Evolutionary conservation across 2,329 filamentous ascomycete species (phyloP), one percentile per base, ranked within the genome.

Genomic region (Cladophialophora carrionii): DNA sequence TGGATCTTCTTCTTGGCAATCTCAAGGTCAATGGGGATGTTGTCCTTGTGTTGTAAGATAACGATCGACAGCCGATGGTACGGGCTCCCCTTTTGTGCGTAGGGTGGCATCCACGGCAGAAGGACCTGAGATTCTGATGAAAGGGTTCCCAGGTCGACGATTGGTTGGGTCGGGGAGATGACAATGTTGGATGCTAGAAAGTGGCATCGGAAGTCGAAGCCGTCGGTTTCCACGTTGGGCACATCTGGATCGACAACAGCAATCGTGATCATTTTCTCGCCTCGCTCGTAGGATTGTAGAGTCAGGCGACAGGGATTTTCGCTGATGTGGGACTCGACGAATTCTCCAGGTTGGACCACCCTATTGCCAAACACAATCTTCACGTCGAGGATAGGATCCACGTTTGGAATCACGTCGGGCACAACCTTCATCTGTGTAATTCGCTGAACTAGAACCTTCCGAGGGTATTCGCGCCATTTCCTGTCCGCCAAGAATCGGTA

Each of bases 171-270:
- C 2, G 87, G 86, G 2, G 84, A 86, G 66, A 91, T 81, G n/a
- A 81, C 81, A 31, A 91, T 83, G 75, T 91, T 90, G 71, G 84
- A 86, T 22, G 93, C 94, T 46, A 98, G 84, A 79, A 89, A 97
- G 79, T 98, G 94, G 78, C 90, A 95, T 73, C 91, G 87, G 76
- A 89, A 90, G 67, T 85, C 83, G 80, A 96, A 99, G 68, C 81
- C 80, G 77, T 99, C 90, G 22, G 80, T 84, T 66, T 89, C 88
- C 4, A 89, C 78, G 70, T 93, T 87, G 61, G 95, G 95, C 0
- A 98, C 92, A 79, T 99, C 95, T 1, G 92, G 84, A 79, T 99
- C 94, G 68, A 98, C 83, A 57, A 98, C 89, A 1, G 88, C 90
- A 46, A 99, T 84, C 9, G 90, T 92, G 71, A 96, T 87, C 32